Evolutionary conservation across 2,329 filamentous ascomycete species (phyloP).

Genomic region (Amylocarpus encephaloides): DNA sequence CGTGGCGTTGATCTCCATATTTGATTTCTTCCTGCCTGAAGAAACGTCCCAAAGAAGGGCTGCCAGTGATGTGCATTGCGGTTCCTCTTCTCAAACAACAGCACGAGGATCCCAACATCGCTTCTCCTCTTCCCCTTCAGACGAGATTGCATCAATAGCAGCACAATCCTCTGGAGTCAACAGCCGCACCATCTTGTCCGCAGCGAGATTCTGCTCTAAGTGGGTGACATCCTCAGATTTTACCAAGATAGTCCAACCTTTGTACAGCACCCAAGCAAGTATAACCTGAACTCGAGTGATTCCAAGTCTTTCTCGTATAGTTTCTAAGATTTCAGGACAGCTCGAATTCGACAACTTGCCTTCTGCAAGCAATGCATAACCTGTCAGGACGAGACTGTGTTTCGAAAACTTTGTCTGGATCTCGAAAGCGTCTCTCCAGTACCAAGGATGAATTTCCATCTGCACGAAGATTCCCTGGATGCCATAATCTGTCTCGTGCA

Average conservation of each 20-base stretch:
- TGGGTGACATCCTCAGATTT: constrained; percentile 11
- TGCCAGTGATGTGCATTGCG: no score
- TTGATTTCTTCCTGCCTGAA: no score
- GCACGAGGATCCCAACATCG: constrained; percentile 19
- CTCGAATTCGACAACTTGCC: constrained; percentile 13
- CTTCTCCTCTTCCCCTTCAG: constrained; percentile 12
- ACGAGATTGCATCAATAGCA: constrained; percentile 10
- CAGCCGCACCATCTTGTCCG: neutral
- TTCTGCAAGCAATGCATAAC: constrained; percentile 21
- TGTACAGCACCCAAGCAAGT: constrained; percentile 15
- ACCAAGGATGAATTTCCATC: constrained; percentile 65
- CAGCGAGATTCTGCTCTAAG: constrained; percentile 9
- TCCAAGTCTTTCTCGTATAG: constrained; percentile 8
- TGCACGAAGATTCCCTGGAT: constrained; percentile 66
- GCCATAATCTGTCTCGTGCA: constrained; percentile 48
- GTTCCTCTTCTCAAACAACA: constrained; percentile 5
- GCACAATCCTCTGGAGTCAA: constrained; percentile 13
- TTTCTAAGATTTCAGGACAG: constrained; percentile 7
- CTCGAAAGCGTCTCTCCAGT: constrained; percentile 19
- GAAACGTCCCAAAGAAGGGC: no score
- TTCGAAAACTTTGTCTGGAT: constrained; percentile 14
- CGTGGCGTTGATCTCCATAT: no score
- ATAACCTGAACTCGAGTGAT: constrained; percentile 14
- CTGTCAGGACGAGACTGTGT: constrained; percentile 8
- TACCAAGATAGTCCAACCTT: constrained; percentile 13